Evolutionary conservation across 768 basidiomycete genomes (phyloP), one percentile per base, ranked within the genome.

Genomic region (Panaeolus papilionaceus): DNA sequence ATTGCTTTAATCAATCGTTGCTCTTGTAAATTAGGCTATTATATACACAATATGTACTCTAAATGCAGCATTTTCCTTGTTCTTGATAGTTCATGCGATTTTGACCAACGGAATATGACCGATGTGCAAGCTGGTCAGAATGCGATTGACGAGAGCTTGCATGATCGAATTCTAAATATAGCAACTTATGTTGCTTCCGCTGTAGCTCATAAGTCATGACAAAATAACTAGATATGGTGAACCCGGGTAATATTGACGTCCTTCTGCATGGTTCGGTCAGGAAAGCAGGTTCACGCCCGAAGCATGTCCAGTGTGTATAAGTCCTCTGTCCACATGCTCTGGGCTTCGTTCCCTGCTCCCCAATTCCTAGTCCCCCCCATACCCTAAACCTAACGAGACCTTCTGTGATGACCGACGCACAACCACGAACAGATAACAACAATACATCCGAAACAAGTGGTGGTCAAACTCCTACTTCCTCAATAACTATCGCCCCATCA

Each of bases 21-120:
- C 28, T 33, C 28, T 18, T 58, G 54, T 58, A 58, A 58, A 33
- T 12, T 58, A 58, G 26, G 26, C 28, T 58, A 28, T 58, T 58
- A 16, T 14, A 28, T 28, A 9, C 54, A 58, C 54, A 58, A 12
- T 12, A 58, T 58, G 54, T 58, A 58, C 54, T 58, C 14, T 58
- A 58, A 28, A 37, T 33, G 33, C 54, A 33, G 16, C 4, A 14
- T 33, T 37, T 16, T 11, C 54, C 33, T 16, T 58, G 54, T 23
- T 26, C 7, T 49, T 23, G 23, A 49, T 12, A 12, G 23, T 49
- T 45, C 47, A 49, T 4, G 16, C 47, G 16, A 20, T 23, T 9
- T 23, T 26, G 47, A 49, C 47, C 23, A 49, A 16, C 2, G 14
- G 4, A 16, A 6, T 16, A 44, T 44, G 11, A 18, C 42, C 4